Evolutionary conservation across 495 filamentous ascomycete genomes (phyloP).

Genomic region (Evernia prunastri): DNA sequence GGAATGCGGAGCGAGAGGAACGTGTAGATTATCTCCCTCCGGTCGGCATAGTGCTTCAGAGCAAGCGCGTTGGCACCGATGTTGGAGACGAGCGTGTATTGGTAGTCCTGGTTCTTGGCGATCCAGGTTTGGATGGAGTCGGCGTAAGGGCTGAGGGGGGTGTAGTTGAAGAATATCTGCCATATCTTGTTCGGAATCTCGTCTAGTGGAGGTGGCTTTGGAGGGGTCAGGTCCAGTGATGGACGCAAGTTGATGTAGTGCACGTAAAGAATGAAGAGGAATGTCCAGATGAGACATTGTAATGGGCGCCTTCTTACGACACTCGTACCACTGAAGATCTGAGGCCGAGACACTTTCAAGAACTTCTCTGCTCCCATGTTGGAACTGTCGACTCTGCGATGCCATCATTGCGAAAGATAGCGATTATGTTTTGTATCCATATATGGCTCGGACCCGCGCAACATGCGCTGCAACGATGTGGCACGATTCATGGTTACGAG

Average conservation of each 20-base stretch:
- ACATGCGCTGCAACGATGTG: neutral
- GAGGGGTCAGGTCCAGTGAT: neutral
- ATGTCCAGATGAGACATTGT: neutral
- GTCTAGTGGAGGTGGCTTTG: neutral
- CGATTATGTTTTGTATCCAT: neutral
- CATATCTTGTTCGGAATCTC: slow-evolving; percentile 29
- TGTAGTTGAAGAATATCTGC: slow-evolving; percentile 31
- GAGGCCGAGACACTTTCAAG: neutral
- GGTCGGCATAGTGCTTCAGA: slow-evolving; percentile 28
- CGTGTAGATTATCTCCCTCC: slow-evolving; percentile 36
- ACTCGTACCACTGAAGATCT: neutral
- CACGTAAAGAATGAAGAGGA: neutral
- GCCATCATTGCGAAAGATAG: neutral
- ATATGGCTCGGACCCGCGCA: neutral
- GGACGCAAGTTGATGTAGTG: neutral
- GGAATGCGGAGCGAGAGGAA: slow-evolving; percentile 37
- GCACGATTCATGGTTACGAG: no score
- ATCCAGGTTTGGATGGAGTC: slow-evolving; percentile 28
- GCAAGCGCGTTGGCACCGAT: slow-evolving; percentile 27
- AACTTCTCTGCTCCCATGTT: neutral
- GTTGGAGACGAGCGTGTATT: slow-evolving; percentile 31
- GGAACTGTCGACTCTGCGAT: neutral
- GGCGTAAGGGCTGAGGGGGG: slow-evolving; percentile 15
- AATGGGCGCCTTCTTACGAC: neutral
- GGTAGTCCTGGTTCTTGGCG: slow-evolving; percentile 24